Conservation (phyloP, 345 rosid species). For the Gossypium raimondii region DNA sequence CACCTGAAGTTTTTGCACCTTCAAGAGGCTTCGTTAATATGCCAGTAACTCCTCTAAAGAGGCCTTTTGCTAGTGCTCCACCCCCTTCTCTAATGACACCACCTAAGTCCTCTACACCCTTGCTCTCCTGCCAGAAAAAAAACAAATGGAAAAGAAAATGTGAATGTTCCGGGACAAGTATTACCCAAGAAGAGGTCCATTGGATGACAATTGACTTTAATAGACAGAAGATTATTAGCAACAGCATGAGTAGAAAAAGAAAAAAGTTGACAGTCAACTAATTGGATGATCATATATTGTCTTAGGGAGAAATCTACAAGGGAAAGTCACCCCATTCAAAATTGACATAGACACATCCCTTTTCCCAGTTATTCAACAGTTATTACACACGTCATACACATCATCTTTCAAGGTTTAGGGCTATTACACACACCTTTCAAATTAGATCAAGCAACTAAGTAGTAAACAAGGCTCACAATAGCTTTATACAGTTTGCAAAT, state of each 20-base stretch:
- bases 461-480: not conserved
- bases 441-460: not conserved
- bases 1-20: slow-evolving; percentile 95
- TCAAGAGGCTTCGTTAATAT: slow-evolving; percentile 96
- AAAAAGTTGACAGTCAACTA: not conserved
- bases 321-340: not conserved
- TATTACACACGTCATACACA: not conserved
- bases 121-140: slow-evolving; percentile 60
- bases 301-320: not conserved
- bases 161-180: not conserved
- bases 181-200: not conserved
- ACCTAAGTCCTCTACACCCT: slow-evolving; percentile 94
- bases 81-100: slow-evolving; percentile 98
- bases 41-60: slow-evolving; percentile 97
- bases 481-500: slow-evolving; percentile 4
- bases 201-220: not conserved
- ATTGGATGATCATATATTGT: not conserved
- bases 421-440: slow-evolving; percentile 3
- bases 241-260: not conserved
- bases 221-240: not conserved
- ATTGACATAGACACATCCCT: not conserved
- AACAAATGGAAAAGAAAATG: slow-evolving; percentile 14
- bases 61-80: slow-evolving; percentile 96
- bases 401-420: not conserved
- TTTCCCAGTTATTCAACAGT: not conserved